These are phyloP conservation scores for Cinnamomum micranthum DNA, from an alignment of 164 flowering plant species.

Conservation along the genomic window DNA sequence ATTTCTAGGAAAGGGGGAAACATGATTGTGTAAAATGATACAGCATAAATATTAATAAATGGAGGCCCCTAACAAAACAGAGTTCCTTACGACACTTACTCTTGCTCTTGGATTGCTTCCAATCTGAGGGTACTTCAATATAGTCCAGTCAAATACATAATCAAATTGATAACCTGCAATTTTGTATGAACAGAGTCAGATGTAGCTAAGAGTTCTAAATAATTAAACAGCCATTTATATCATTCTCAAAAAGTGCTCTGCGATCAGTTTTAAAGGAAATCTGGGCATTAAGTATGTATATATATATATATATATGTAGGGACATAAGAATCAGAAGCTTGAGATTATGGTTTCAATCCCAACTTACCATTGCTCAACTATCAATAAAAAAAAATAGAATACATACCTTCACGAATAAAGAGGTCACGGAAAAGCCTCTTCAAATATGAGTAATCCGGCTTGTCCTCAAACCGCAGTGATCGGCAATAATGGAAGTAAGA, in stretches of 20 bases:
- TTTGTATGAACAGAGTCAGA: neutral
- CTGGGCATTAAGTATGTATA: neutral
- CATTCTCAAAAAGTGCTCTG: neutral
- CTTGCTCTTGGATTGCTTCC: constrained; percentile 38
- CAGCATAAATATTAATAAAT: neutral
- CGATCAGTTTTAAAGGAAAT: neutral
- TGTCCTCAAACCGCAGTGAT: constrained; percentile 52
- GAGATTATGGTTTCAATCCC: neutral
- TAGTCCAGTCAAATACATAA: constrained; percentile 57
- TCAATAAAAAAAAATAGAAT: neutral
- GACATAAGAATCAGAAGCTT: neutral
- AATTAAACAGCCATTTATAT: neutral
- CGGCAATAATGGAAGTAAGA: constrained; percentile 58
- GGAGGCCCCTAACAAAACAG: neutral
- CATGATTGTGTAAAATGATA: neutral
- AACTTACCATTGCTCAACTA: neutral
- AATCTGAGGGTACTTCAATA: constrained; percentile 51
- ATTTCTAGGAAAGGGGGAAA: neutral
- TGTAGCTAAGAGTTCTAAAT: neutral
- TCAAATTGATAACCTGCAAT: constrained; percentile 52
- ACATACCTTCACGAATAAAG: constrained; percentile 52
- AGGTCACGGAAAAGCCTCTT: constrained; percentile 54
- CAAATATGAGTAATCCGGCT: constrained; percentile 52
- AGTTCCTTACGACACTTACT: constrained; percentile 18
- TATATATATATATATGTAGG: neutral